Evolutionary conservation across 305 asterid species (phyloP).

Genomic region (Solanum aculeatissimum): DNA sequence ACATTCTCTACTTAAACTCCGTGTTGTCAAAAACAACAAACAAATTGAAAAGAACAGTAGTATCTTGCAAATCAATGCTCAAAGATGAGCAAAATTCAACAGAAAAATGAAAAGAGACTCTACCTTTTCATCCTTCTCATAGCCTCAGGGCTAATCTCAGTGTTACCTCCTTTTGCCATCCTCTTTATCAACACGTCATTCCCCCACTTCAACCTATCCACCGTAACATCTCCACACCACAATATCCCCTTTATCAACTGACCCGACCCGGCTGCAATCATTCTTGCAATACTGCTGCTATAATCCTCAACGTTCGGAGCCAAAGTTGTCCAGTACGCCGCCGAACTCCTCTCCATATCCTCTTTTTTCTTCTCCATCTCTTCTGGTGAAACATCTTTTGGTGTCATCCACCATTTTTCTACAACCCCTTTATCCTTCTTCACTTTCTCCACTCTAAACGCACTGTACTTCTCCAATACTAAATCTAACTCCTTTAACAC

Average conservation of each 20-base stretch:
- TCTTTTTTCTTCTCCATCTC: conserved; percentile 50
- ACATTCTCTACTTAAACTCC: not conserved
- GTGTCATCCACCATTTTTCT: conserved; percentile 46
- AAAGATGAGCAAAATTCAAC: not conserved
- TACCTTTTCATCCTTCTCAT: conserved; percentile 65
- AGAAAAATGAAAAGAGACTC: not conserved
- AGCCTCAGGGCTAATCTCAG: conserved; percentile 49
- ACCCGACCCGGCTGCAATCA: conserved; percentile 81
- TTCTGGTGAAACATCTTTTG: conserved; percentile 45
- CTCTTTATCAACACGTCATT: conserved; percentile 53
- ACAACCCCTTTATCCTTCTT: conserved; percentile 25
- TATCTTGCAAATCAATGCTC: not conserved
- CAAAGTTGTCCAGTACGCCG: conserved; percentile 82
- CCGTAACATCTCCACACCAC: conserved; percentile 89
- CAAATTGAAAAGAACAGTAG: not conserved
- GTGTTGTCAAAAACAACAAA: not conserved
- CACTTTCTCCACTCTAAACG: conserved; percentile 52
- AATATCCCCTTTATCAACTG: conserved; percentile 72
- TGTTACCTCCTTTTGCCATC: conserved; percentile 20
- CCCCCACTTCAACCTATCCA: conserved; percentile 78
- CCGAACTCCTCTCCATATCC: conserved; percentile 59
- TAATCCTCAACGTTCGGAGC: conserved; percentile 98
- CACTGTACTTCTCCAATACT: conserved; percentile 45
- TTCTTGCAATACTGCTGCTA: conserved; percentile 44
- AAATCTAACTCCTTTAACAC: conserved; percentile 42